Evolutionary conservation across 139 green algal genomes (phyloP).

Genomic region (Tetradesmus lagerheimii): DNA sequence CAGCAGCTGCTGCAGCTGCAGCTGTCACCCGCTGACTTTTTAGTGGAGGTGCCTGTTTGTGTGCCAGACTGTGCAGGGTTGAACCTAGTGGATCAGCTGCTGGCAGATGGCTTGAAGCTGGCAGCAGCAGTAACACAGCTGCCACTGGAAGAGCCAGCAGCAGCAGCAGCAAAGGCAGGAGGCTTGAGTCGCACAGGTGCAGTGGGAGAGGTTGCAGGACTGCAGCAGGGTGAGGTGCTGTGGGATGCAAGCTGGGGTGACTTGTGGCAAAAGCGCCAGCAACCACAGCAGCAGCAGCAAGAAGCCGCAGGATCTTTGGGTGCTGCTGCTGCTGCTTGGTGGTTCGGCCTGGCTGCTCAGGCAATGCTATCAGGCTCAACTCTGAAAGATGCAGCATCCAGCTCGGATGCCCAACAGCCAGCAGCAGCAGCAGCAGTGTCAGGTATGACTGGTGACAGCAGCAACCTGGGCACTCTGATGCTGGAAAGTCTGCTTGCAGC

Average conservation of each 20-base stretch:
- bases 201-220: neutral
- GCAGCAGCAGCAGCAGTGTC: neutral
- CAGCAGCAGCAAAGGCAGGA: neutral
- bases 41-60: slow-evolving; percentile 2
- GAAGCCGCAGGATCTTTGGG: neutral
- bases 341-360: neutral
- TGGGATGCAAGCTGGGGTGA: slow-evolving; percentile 1
- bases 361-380: neutral
- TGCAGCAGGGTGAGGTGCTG: neutral
- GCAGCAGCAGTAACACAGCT: neutral
- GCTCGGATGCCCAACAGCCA: neutral
- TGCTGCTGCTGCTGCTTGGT: slow-evolving; percentile 9
- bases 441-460: neutral
- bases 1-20: slow-evolving; percentile 21
- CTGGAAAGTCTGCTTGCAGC: neutral
- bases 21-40: neutral
- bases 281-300: slow-evolving; percentile 6
- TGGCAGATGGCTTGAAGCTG: neutral
- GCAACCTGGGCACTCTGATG: neutral
- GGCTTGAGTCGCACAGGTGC: neutral
- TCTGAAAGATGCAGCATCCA: neutral
- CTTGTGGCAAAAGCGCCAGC: neutral
- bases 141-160: slow-evolving; percentile 4
- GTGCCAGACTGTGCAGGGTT: neutral
- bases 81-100: neutral